phyloP scores from a whole-genome alignment of 495 filamentous ascomycete species.

The Aspergillus biplanus region DNA sequence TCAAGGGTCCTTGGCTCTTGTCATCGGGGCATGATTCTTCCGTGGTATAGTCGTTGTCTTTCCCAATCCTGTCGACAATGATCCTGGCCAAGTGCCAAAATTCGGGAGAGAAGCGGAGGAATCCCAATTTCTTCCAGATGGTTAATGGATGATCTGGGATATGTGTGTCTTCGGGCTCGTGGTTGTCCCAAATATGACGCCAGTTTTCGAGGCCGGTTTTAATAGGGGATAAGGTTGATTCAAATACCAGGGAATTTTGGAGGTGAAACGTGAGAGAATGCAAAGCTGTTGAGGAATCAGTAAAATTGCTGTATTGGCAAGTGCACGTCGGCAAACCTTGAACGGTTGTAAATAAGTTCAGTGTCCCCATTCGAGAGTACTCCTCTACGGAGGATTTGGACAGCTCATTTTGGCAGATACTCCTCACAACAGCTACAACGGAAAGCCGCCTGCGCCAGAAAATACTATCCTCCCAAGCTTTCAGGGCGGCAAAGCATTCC shows the following conservation, averaged over 20 bases:
- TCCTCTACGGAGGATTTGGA: slow-evolving; percentile 22
- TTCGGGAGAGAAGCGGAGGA: slow-evolving; percentile 31
- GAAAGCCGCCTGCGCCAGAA: slow-evolving; percentile 30
- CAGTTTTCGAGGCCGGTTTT: slow-evolving; percentile 35
- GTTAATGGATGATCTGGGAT: slow-evolving; percentile 25
- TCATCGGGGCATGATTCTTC: slow-evolving; percentile 6
- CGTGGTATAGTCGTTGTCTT: slow-evolving; percentile 8
- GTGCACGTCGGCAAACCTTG: slow-evolving; percentile 22
- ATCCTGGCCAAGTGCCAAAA: slow-evolving; percentile 38
- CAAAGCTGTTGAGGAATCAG: slow-evolving; percentile 21
- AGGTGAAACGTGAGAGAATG: slow-evolving; percentile 37
- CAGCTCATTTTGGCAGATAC: slow-evolving; percentile 26
- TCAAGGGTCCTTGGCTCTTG: neutral
- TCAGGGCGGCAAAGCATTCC: slow-evolving; percentile 21
- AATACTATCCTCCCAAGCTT: slow-evolving; percentile 22
- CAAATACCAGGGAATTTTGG: slow-evolving; percentile 34
- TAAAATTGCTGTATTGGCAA: neutral
- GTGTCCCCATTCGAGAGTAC: slow-evolving; percentile 27
- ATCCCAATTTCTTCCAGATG: slow-evolving; percentile 37
- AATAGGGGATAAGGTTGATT: slow-evolving; percentile 31
- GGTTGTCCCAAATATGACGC: slow-evolving; percentile 30
- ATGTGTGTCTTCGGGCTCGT: slow-evolving; percentile 29
- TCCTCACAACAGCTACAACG: slow-evolving; percentile 26
- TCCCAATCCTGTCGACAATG: slow-evolving; percentile 23
- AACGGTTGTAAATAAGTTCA: slow-evolving; percentile 33